Conservation (phyloP, 371 early-diverging fungal species). For the Chytridiales sp. region DNA sequence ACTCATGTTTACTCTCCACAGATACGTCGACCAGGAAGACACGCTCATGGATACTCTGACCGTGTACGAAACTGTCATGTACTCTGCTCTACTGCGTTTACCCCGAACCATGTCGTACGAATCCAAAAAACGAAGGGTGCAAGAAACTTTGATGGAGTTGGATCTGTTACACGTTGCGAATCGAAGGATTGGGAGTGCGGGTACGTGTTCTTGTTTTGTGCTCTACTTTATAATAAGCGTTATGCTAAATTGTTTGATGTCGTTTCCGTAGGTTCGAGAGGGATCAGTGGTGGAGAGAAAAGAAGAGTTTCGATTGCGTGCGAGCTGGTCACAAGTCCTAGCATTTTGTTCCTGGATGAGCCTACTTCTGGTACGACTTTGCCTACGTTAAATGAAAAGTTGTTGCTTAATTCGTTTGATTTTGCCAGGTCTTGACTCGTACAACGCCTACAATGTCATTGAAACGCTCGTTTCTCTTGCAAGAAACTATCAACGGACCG, state of each 20-base stretch:
- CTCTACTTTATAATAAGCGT: neutral
- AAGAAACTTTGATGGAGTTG: constrained; percentile 73
- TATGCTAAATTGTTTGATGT: neutral
- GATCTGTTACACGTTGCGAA: constrained; percentile 71
- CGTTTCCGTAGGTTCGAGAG: constrained; percentile 49
- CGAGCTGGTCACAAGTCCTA: constrained; percentile 76
- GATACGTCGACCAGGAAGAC: constrained; percentile 92
- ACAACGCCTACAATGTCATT: constrained; percentile 93
- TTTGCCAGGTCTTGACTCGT: constrained; percentile 67
- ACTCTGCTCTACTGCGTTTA: constrained; percentile 80
- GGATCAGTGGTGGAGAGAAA: constrained; percentile 95
- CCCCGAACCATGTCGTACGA: constrained; percentile 59
- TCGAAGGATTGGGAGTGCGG: constrained; percentile 57
- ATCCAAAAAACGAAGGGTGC: constrained; percentile 60
- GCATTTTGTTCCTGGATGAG: constrained; percentile 80
- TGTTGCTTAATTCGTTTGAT: constrained; percentile 32
- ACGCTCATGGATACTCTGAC: constrained; percentile 85
- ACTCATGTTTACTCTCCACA: neutral
- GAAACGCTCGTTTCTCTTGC: constrained; percentile 84
- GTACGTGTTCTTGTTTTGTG: neutral
- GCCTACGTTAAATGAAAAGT: no score
- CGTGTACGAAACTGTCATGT: constrained; percentile 84
- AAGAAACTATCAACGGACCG: constrained; percentile 79
- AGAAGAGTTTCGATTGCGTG: constrained; percentile 94
- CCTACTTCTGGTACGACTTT: constrained; percentile 76